Base-by-base conservation (phyloP, 306 rosid species). In the Glycyrrhiza uralensis region DNA sequence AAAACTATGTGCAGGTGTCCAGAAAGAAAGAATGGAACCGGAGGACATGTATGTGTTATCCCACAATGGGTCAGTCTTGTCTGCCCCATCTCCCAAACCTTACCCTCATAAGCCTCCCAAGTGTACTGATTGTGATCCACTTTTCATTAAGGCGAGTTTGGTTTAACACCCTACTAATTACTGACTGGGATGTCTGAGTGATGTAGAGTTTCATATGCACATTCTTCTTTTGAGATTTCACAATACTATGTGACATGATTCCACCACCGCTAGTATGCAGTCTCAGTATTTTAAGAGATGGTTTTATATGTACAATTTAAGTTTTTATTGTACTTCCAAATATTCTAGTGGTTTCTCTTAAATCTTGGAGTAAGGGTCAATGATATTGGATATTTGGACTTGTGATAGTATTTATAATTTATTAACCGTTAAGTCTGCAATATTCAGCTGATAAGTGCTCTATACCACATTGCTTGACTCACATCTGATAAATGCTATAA, bases 41-140 rank as follows among this genome's bases (percentile, higher is more conserved):
- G 98, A 87, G 81, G 98, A 94, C 70, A 91, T 94, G 97, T 94
- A 89, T 56, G 87, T 94, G 73, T 36, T 94, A 54, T 78, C 96
- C 59, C 77, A 87, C 7, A 76, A 63, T 79, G 97, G 97, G 49
- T 58, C 89, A 41, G 26, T 91, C 80, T 73, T 94, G 87, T 72
- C 81, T 61, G 69, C 90, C 49, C 98, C 98, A 70, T 85, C 90
- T 58, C 87, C 94, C 3, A 91, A 94, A 75, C 95, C 97, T 13
- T 91, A 59, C 80, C 99, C 97, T 0, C 91, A 91, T 61, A 91
- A 82, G 84, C 96, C 97, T 83, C 99, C 96, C 15, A 94, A 94
- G 80, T 89, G 96, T 81, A 83, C 91, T 39, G 97, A 91, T 64
- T 91, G 96, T 69, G 89, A 93, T 65, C 93, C 96, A 15, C 97